phyloP scores from a whole-genome alignment of 768 basidiomycete species.

The Pholiota conissans region DNA sequence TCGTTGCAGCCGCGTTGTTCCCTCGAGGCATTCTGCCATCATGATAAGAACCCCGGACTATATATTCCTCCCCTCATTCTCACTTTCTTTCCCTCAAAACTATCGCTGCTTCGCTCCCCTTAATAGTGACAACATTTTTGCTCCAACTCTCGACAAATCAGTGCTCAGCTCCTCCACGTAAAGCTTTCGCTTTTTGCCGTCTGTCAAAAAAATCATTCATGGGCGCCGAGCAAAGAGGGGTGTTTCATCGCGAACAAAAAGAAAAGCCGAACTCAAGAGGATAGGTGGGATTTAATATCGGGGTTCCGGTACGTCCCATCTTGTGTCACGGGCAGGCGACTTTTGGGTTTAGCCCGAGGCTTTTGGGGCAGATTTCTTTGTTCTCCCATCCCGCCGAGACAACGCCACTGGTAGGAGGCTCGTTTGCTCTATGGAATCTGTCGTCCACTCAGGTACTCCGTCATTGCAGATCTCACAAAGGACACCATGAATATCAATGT shows the following conservation, averaged over 20 bases:
- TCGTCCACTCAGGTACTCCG: neutral
- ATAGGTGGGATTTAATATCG: neutral
- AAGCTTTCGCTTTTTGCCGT: neutral
- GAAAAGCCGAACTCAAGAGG: neutral
- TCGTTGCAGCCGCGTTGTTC: neutral
- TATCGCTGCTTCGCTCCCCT: neutral
- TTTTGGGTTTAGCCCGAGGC: neutral
- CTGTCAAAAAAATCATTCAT: neutral
- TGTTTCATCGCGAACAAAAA: constrained; percentile 1
- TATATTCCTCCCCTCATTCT: neutral
- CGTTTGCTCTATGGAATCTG: neutral
- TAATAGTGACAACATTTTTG: neutral
- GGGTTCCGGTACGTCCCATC: neutral
- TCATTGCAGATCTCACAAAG: neutral
- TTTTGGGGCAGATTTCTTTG: neutral
- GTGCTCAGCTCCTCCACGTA: too few species aligned
- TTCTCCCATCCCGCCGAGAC: neutral
- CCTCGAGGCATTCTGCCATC: neutral
- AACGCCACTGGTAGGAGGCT: neutral
- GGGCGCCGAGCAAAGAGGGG: neutral
- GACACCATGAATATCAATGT: neutral
- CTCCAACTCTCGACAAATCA: neutral
- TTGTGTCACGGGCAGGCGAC: neutral
- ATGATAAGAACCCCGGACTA: neutral
- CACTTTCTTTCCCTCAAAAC: neutral